A percentile compares a stretch with the other conserved stretches of the same genome.
Evolutionary conservation across 2,329 filamentous ascomycete genomes (phyloP).

Genomic region (Ophiosphaerella narmari): DNA sequence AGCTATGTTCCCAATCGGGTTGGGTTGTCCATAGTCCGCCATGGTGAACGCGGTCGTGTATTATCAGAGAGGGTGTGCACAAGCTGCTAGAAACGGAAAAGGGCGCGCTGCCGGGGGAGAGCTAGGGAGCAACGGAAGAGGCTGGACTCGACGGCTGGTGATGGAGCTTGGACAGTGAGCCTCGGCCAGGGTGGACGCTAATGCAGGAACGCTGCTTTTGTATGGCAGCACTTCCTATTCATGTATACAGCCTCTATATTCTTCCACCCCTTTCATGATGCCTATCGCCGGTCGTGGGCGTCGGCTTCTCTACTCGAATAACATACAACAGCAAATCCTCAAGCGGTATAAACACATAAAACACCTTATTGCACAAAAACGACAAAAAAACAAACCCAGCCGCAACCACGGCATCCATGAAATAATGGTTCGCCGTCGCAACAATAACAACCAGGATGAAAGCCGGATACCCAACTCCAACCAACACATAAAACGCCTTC

Average conservation of each 20-base stretch:
- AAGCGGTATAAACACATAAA: slow-evolving; percentile 56
- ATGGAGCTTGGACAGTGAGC: too few relatives aligned
- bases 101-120: too few relatives aligned
- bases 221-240: background rate
- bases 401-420: slow-evolving; percentile 59
- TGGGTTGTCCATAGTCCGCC: slow-evolving; percentile 38
- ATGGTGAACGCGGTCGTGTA: slow-evolving; percentile 13
- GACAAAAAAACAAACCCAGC: slow-evolving; percentile 54
- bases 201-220: too few relatives aligned
- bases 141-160: too few relatives aligned
- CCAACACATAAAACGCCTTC: slow-evolving; percentile 50
- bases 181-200: too few relatives aligned
- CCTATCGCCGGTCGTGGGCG: slow-evolving; percentile 58
- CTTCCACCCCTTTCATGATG: slow-evolving; percentile 45
- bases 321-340: slow-evolving; percentile 57
- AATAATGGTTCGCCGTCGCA: slow-evolving; percentile 67
- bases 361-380: slow-evolving; percentile 56
- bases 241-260: slow-evolving; percentile 17
- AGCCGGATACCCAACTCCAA: slow-evolving; percentile 58
- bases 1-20: slow-evolving; percentile 34
- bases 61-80: too few relatives aligned
- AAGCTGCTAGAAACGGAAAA: too few relatives aligned
- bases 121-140: too few relatives aligned
- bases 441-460: slow-evolving; percentile 63
- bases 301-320: slow-evolving; percentile 58